Evolutionary conservation across 202 grass and related monocot genomes (phyloP).

Genomic region (Alloteropsis angusta): DNA sequence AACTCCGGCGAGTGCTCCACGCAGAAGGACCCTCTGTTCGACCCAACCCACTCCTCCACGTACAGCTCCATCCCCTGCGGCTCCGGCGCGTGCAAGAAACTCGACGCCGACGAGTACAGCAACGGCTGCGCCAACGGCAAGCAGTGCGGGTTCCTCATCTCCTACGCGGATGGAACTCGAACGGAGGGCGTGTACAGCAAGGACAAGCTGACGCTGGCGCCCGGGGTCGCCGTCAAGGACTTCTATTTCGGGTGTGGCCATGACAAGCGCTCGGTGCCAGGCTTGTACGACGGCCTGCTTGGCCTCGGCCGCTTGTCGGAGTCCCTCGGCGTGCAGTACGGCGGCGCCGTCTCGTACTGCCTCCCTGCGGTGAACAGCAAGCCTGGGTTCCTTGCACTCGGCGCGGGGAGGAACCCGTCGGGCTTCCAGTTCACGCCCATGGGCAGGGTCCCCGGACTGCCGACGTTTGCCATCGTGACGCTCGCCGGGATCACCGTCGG

Average conservation of each 20-base stretch:
- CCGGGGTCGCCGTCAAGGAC: neutral
- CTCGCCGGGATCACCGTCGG: slow-evolving; percentile 40
- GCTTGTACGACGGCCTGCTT: neutral
- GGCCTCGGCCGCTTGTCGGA: neutral
- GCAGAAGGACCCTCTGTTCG: slow-evolving; percentile 26
- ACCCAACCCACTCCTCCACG: slow-evolving; percentile 24
- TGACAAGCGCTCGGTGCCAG: neutral
- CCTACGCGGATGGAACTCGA: neutral
- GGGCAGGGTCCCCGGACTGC: neutral
- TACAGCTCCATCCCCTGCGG: slow-evolving; percentile 13
- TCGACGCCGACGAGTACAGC: neutral
- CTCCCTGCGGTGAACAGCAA: slow-evolving; percentile 14
- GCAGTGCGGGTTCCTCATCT: neutral
- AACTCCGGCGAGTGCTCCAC: neutral
- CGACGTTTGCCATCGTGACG: slow-evolving; percentile 37
- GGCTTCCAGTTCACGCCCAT: slow-evolving; percentile 34
- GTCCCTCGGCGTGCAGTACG: neutral
- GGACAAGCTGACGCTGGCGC: slow-evolving; percentile 11
- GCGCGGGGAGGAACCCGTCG: neutral
- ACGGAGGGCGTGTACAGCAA: slow-evolving; percentile 15
- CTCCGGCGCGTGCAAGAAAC: neutral
- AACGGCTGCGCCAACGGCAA: neutral
- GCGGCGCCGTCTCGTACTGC: slow-evolving; percentile 29
- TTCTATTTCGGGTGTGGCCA: slow-evolving; percentile 38
- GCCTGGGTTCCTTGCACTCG: slow-evolving; percentile 22